phyloP scores from a whole-genome alignment of 116 monocot species.

The Iris pallida region DNA sequence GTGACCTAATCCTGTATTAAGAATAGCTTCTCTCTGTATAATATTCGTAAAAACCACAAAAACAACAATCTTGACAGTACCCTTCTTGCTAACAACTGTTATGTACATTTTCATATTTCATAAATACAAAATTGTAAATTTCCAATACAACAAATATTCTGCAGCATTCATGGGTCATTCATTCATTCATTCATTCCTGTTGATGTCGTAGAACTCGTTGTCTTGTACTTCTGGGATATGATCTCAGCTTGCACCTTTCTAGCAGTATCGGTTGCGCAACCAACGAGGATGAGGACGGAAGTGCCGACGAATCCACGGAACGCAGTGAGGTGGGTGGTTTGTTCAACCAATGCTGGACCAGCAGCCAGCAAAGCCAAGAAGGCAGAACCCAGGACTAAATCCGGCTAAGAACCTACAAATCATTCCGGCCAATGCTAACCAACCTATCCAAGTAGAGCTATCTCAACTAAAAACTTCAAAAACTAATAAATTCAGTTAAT shows the following conservation, averaged over 20 bases:
- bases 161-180: slow-evolving; percentile 29
- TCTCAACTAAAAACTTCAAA: too few species aligned
- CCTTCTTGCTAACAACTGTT: too few species aligned
- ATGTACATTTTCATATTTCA: too few species aligned
- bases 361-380: slow-evolving; percentile 92
- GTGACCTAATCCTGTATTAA: too few species aligned
- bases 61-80: too few species aligned
- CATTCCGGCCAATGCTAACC: background rate
- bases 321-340: slow-evolving; percentile 83
- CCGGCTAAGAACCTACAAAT: slow-evolving; percentile 67
- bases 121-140: too few species aligned
- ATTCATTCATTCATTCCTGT: too few species aligned
- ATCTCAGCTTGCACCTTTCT: slow-evolving; percentile 97
- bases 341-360: slow-evolving; percentile 85
- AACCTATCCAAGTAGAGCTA: too few species aligned
- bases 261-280: slow-evolving; percentile 95
- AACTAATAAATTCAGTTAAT: too few species aligned
- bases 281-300: slow-evolving; percentile 90
- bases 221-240: slow-evolving; percentile 95
- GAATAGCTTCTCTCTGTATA: too few species aligned
- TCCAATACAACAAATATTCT: background rate
- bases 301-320: slow-evolving; percentile 97
- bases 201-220: slow-evolving; percentile 83
- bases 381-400: slow-evolving; percentile 88
- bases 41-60: too few species aligned